Conservation (phyloP, 2,329 filamentous ascomycete genomes). For the Fusarium chaquense region DNA sequence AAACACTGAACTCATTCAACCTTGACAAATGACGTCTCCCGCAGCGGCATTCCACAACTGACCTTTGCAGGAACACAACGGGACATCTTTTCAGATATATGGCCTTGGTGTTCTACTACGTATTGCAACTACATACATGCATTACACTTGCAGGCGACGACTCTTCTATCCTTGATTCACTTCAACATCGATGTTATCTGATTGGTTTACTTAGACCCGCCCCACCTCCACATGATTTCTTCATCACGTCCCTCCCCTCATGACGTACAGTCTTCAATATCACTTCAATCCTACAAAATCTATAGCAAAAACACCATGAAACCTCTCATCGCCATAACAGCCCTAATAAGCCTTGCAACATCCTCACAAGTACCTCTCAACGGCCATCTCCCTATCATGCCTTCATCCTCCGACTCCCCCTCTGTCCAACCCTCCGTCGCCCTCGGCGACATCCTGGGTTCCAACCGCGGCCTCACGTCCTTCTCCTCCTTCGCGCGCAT, state of each 20-base stretch:
- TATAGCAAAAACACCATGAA: slow-evolving; percentile 38
- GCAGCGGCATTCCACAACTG: not conserved
- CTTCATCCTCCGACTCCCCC: slow-evolving; percentile 36
- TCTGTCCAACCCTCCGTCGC: slow-evolving; percentile 66
- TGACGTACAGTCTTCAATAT: slow-evolving; percentile 33
- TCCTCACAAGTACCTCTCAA: slow-evolving; percentile 30
- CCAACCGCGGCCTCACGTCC: slow-evolving; percentile 81
- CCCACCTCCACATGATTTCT: slow-evolving; percentile 4
- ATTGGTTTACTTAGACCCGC: not conserved
- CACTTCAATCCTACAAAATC: slow-evolving; percentile 1
- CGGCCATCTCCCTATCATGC: slow-evolving; percentile 48
- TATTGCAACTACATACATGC: not conserved
- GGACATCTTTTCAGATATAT: not conserved
- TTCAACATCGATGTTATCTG: slow-evolving; percentile 1
- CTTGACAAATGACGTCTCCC: not conserved
- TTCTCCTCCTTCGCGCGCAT: slow-evolving; percentile 87
- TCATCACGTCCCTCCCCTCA: slow-evolving; percentile 13
- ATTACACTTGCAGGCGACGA: not conserved
- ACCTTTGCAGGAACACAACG: no score
- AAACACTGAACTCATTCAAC: not conserved
- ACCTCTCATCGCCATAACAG: slow-evolving; percentile 32
- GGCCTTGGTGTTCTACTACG: no score
- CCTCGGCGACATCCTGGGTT: slow-evolving; percentile 86
- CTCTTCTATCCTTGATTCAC: not conserved
- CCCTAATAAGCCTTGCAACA: slow-evolving; percentile 30